Percentiles rank a stretch among this genome's conserved stretches.
Evolutionary conservation across 176 grass and related monocot genomes (phyloP).

Genomic region (Musa beccarii): DNA sequence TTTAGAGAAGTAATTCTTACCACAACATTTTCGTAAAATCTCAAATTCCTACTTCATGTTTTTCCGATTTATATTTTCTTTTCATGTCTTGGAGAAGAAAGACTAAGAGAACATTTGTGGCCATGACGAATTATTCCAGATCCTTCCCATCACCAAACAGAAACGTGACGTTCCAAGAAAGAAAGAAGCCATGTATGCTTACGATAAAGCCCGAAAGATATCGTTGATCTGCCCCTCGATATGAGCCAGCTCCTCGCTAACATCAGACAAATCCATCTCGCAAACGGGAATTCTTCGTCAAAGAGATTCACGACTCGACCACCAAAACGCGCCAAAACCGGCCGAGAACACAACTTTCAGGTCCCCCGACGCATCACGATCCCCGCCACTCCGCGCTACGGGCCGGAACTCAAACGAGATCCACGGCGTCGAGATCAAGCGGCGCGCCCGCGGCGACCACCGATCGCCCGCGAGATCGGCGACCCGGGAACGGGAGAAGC

Average conservation of each 20-base stretch:
- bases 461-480: neutral
- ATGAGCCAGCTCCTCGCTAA: slow-evolving; percentile 80
- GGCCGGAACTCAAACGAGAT: neutral
- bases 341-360: neutral
- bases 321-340: neutral
- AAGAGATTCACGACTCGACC: neutral
- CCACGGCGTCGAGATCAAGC: neutral
- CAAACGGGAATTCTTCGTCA: neutral
- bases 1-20: too few relatives aligned
- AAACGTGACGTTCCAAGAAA: neutral
- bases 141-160: neutral
- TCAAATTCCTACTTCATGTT: too few relatives aligned
- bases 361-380: neutral
- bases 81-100: neutral
- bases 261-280: slow-evolving; percentile 77
- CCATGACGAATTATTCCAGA: neutral
- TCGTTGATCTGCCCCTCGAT: slow-evolving; percentile 81
- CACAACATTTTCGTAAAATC: too few relatives aligned
- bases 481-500: neutral
- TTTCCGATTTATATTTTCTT: too few relatives aligned
- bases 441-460: neutral
- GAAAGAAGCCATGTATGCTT: slow-evolving; percentile 21
- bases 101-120: neutral
- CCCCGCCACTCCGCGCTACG: neutral
- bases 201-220: slow-evolving; percentile 82